These are phyloP conservation scores for Arthrobotrys conoides DNA, from an alignment of 2,329 filamentous ascomycete genomes.

Conservation along the genomic window DNA sequence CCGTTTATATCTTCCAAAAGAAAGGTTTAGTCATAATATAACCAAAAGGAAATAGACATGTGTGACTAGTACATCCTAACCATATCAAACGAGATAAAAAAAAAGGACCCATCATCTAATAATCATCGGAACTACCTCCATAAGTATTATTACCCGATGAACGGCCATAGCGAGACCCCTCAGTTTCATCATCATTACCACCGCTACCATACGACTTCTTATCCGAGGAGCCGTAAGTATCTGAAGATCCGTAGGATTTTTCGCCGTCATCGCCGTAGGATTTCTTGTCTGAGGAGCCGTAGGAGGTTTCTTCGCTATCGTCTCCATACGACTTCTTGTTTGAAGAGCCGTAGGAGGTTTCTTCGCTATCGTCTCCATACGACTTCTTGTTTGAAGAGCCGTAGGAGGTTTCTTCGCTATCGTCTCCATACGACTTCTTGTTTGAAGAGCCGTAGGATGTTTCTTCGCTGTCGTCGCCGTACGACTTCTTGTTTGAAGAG, in stretches of 20 bases:
- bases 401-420: conserved; percentile 7
- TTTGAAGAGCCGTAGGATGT: conserved; percentile 29
- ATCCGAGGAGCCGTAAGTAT: conserved; percentile 13
- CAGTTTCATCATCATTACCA: background rate
- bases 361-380: conserved; percentile 51
- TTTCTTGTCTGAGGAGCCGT: conserved; percentile 57
- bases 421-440: conserved; percentile 26
- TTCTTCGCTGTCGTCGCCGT: conserved; percentile 4
- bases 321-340: conserved; percentile 8
- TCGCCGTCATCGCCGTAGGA: conserved; percentile 56
- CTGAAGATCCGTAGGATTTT: conserved; percentile 2
- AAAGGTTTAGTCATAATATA: too few relatives aligned
- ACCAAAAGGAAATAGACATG: background rate
- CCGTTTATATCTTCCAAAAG: background rate
- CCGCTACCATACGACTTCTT: conserved; percentile 10
- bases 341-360: conserved; percentile 6
- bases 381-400: conserved; percentile 58
- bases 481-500: conserved; percentile 6
- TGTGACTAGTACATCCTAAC: background rate
- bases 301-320: background rate
- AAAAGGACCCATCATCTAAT: conserved; percentile 9
- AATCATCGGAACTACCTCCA: conserved; percentile 23
- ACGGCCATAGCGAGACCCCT: conserved; percentile 53
- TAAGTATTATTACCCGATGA: conserved; percentile 2
- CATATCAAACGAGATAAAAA: background rate